Base-by-base conservation (phyloP, 345 rosid species). In the Ricinus communis region DNA sequence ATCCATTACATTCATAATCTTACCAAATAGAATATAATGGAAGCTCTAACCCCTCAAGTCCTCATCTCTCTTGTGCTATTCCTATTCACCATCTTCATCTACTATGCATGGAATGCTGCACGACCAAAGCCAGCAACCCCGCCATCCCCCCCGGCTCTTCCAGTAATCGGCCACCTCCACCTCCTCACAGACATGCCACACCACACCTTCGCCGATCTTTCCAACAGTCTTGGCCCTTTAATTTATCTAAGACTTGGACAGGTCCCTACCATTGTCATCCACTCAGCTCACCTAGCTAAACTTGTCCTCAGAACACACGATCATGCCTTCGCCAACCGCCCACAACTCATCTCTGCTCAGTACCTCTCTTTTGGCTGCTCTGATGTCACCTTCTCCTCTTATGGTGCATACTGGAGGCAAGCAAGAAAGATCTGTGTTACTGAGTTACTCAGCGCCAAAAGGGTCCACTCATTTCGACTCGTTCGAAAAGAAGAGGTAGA, bases 161-260 rank as follows among this genome's bases (percentile, higher is more conserved):
- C 84, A 9, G 24, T 84, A 4, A 70, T 82, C 43, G 84, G 84
- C 21, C 82, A 84, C 79, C 87, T 82, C 53, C 87, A 84, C 68
- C 83, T 76, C 78, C 72, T 84, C 56, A 72, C 74, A 0, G 65
- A 67, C 67, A 76, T 75, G 82, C 86, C 88, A 10, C 84, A 85
- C 67, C 79, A 63, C 65, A 14, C 74, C 69, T 72, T 85, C 50
- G 16, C 79, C 13, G 45, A 61, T 4, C 73, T 82, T 1, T 76
- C 84, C 22, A 1, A 49, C 24, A 67, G 61, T 11, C 81, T 82
- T 0, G 83, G 82, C 58, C 86, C 86, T 62, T 65, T 85, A 43
- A 28, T 85, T 53, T 59, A 71, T 41, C 80, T 85, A 74, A 84
- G 72, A 28, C 84, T 85, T 21, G 86, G 88, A 43, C 82, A 69